A percentile compares a stretch with the other conserved stretches of the same genome.
These are phyloP conservation scores for Gomphus sp. DNA, from an alignment of 1,284 basidiomycete genomes.

Conservation along the genomic window DNA sequence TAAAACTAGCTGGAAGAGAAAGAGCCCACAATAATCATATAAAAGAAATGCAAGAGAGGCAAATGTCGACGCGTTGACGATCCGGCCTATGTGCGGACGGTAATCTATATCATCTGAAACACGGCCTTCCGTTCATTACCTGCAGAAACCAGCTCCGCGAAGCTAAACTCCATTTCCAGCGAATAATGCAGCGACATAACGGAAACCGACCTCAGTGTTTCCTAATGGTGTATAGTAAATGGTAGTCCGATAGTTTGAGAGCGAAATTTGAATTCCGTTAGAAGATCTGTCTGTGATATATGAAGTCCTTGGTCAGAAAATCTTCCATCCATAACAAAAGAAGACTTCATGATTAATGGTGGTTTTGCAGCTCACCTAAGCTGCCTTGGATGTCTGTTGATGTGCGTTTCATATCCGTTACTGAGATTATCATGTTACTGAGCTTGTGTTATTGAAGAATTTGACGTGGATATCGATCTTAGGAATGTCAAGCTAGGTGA, in stretches of 20 bases:
- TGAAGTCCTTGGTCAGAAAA: too few relatives aligned
- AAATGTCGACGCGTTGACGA: background rate
- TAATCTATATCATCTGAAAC: background rate
- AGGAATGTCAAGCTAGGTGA: too few relatives aligned
- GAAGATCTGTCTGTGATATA: background rate
- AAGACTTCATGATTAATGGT: too few relatives aligned
- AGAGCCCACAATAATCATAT: background rate
- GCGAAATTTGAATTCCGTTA: background rate
- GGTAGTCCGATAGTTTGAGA: background rate
- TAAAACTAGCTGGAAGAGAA: background rate
- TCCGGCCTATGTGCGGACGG: background rate
- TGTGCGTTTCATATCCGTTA: too few relatives aligned
- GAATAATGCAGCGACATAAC: background rate
- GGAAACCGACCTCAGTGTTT: background rate
- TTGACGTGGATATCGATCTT: too few relatives aligned
- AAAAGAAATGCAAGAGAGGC: background rate
- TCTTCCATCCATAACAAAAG: too few relatives aligned
- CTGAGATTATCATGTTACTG: too few relatives aligned
- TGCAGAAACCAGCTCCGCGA: background rate
- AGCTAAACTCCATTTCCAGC: background rate
- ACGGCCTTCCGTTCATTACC: background rate
- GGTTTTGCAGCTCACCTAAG: too few relatives aligned
- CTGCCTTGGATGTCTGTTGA: too few relatives aligned
- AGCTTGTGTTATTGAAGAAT: too few relatives aligned
- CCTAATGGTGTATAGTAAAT: too few relatives aligned